These are phyloP conservation scores for Metschnikowia gelsemii DNA, from an alignment of 805 yeast species.

Conservation along the genomic window DNA sequence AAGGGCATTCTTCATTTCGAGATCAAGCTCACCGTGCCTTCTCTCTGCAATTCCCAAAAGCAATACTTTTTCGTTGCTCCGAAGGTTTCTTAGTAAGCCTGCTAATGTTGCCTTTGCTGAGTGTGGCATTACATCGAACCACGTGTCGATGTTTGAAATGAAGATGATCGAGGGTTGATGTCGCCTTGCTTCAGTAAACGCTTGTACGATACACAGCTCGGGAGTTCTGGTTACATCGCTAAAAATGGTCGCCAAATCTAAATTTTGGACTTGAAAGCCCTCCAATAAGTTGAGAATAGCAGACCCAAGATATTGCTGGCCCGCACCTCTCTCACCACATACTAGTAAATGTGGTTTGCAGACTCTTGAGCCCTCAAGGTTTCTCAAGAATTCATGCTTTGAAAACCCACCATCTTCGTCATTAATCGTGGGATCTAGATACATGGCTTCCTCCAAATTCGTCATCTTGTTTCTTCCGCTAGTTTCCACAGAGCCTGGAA, in stretches of 20 bases:
- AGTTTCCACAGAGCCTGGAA: conserved; percentile 51
- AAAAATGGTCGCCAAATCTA: conserved; percentile 75
- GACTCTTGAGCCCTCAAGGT: conserved; percentile 56
- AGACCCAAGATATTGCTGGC: conserved; percentile 80
- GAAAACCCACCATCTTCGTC: conserved; percentile 66
- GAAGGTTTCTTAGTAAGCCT: conserved; percentile 64
- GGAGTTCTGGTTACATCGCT: conserved; percentile 79
- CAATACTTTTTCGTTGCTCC: conserved; percentile 70
- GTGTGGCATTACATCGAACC: conserved; percentile 66
- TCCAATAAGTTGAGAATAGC: conserved; percentile 82
- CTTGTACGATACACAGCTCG: conserved; percentile 80
- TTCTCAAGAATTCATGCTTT: conserved; percentile 58
- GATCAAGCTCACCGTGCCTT: conserved; percentile 38
- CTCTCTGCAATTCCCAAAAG: conserved; percentile 70
- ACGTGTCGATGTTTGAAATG: conserved; percentile 78
- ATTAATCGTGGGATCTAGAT: conserved; percentile 53
- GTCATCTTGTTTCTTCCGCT: conserved; percentile 47
- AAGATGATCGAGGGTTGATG: conserved; percentile 85
- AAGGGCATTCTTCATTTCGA: conserved; percentile 54
- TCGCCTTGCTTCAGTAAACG: conserved; percentile 82
- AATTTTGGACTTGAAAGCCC: conserved; percentile 83
- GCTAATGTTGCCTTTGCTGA: conserved; percentile 71
- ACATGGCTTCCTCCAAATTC: conserved; percentile 67
- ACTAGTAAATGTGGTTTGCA: conserved; percentile 81
- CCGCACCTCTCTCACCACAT: conserved; percentile 74